Evolutionary conservation across 306 rosid species (phyloP).

Genomic region (Styphnolobium japonicum): DNA sequence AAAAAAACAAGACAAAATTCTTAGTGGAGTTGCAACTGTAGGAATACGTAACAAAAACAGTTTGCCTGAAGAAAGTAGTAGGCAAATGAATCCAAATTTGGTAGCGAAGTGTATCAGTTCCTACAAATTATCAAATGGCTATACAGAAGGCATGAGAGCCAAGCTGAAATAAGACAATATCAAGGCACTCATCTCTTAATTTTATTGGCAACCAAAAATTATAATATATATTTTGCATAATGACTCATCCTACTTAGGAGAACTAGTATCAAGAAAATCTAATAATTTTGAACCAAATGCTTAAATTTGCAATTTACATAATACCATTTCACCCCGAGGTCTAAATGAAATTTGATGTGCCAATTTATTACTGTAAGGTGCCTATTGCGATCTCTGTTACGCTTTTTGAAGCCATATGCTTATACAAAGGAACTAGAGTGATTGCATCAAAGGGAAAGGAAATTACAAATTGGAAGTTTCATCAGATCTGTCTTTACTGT

Average conservation of each 20-base stretch:
- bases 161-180: neutral
- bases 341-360: constrained; percentile 15
- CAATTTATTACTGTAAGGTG: constrained; percentile 41
- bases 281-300: neutral
- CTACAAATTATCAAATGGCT: neutral
- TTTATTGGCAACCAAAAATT: neutral
- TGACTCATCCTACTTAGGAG: neutral
- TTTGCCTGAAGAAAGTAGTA: neutral
- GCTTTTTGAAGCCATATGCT: constrained; percentile 62
- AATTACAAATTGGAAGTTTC: constrained; percentile 67
- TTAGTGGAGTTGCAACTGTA: neutral
- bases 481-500: constrained; percentile 61
- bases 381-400: constrained; percentile 73
- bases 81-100: neutral
- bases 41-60: neutral
- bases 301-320: neutral
- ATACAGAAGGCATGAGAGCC: neutral
- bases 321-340: neutral
- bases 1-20: neutral
- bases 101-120: neutral
- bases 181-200: neutral
- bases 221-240: neutral
- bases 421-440: constrained; percentile 65
- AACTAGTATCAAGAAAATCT: neutral
- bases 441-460: constrained; percentile 84